phyloP scores from a whole-genome alignment of 805 yeast genomes.

The Millerago galiae region DNA sequence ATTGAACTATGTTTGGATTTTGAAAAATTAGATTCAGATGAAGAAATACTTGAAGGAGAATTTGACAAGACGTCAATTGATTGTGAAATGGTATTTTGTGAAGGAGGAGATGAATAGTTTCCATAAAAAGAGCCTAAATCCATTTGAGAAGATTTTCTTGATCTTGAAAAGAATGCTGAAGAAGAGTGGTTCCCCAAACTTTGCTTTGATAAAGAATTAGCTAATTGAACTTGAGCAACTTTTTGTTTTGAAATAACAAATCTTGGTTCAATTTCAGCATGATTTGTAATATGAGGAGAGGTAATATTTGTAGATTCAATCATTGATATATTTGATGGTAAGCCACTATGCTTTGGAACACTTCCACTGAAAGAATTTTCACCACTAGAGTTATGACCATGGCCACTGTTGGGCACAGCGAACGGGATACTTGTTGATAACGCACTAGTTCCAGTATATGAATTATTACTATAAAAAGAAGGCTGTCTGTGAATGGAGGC shows the following conservation, averaged over 20 bases:
- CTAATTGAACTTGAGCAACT: constrained; percentile 31
- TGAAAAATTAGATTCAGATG: constrained; percentile 23
- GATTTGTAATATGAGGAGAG: constrained; percentile 55
- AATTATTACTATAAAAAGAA: constrained; percentile 11
- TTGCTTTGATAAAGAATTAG: constrained; percentile 17
- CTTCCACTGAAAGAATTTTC: constrained; percentile 21
- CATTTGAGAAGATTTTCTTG: constrained; percentile 33
- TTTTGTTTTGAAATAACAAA: constrained; percentile 79
- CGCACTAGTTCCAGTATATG: constrained; percentile 11
- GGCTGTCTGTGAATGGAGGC: constrained; percentile 25
- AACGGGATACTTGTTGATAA: constrained; percentile 21
- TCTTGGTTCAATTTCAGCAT: constrained; percentile 70
- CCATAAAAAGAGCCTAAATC: constrained; percentile 24
- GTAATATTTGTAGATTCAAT: constrained; percentile 56
- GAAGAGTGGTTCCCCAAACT: constrained; percentile 3
- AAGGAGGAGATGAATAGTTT: constrained; percentile 11
- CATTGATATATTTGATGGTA: constrained; percentile 35
- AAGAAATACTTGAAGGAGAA: constrained; percentile 23
- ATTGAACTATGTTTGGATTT: constrained; percentile 66
- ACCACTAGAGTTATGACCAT: constrained; percentile 38
- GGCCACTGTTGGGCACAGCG: constrained; percentile 18
- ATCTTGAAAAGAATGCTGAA: constrained; percentile 41
- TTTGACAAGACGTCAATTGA: constrained; percentile 13
- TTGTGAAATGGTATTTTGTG: not conserved
- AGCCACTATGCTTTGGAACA: constrained; percentile 27